Conservation (phyloP, 805 yeast genomes). For the Tetrapisispora phaffii region DNA sequence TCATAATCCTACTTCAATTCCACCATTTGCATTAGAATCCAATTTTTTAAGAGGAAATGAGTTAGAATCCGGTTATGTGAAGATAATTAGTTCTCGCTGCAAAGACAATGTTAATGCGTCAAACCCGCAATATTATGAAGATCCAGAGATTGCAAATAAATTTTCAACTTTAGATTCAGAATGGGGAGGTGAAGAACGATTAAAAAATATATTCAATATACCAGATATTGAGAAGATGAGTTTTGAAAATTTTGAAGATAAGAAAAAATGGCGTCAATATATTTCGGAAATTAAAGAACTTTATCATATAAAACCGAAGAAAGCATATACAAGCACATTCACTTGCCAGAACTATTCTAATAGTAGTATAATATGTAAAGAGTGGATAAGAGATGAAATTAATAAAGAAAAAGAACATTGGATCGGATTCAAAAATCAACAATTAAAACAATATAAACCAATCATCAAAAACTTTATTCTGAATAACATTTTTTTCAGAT, state of each 20-base stretch:
- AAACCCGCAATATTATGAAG: conserved; percentile 1
- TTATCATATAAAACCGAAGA: conserved; percentile 1
- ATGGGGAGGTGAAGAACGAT: conserved; percentile 67
- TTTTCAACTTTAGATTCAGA: conserved; percentile 38
- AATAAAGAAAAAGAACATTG: conserved; percentile 22
- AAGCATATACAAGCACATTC: not conserved
- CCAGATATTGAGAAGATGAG: not conserved
- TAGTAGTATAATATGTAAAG: not conserved
- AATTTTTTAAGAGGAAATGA: conserved; percentile 16
- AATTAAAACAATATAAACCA: conserved; percentile 58
- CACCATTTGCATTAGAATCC: conserved; percentile 55
- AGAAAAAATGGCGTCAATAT: conserved; percentile 24
- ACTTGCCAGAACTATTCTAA: not conserved
- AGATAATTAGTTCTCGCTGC: conserved; percentile 32
- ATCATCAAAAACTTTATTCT: conserved; percentile 48
- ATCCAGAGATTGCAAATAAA: conserved; percentile 9
- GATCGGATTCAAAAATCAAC: conserved; percentile 34
- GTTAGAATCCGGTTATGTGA: conserved; percentile 39
- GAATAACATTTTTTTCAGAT: conserved; percentile 74
- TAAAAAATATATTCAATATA: conserved; percentile 39
- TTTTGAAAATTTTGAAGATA: conserved; percentile 14
- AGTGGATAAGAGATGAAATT: conserved; percentile 14
- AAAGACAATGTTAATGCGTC: conserved; percentile 18
- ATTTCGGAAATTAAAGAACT: conserved; percentile 13
- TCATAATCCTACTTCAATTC: conserved; percentile 38